Conservation (phyloP, 1,139 yeast species). For the Suhomyces terraborum region DNA sequence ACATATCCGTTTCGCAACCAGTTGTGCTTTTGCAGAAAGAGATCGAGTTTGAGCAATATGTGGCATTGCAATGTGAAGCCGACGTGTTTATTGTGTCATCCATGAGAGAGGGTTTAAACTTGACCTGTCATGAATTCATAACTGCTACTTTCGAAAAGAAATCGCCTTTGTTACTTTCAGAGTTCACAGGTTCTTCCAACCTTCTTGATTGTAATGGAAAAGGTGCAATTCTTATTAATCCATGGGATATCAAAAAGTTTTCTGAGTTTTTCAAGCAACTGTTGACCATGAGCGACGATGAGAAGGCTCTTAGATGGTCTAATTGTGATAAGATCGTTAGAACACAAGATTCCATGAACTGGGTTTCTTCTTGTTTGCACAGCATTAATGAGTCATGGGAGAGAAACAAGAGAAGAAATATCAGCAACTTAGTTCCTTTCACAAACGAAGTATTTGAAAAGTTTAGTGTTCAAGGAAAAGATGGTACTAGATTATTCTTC, state of each 20-base stretch:
- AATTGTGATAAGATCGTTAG: conserved; percentile 58
- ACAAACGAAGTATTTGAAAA: conserved; percentile 36
- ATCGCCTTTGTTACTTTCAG: conserved; percentile 85
- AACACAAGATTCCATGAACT: conserved; percentile 68
- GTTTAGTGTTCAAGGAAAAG: conserved; percentile 31
- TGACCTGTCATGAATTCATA: conserved; percentile 93
- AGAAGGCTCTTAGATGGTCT: conserved; percentile 64
- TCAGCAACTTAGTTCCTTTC: conserved; percentile 30
- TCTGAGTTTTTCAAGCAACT: conserved; percentile 63
- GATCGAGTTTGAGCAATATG: conserved; percentile 82
- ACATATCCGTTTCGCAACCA: conserved; percentile 79
- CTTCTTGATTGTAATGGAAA: conserved; percentile 53
- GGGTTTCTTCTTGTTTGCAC: conserved; percentile 66
- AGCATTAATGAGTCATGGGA: conserved; percentile 66
- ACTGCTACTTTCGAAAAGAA: conserved; percentile 71
- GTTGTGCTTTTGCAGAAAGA: conserved; percentile 88
- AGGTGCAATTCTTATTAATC: conserved; percentile 82
- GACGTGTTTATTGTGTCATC: conserved; percentile 86
- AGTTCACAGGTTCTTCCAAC: conserved; percentile 92
- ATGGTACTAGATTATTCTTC: conserved; percentile 52
- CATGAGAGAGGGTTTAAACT: conserved; percentile 93
- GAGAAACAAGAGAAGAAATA: conserved; percentile 43
- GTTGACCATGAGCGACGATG: conserved; percentile 61
- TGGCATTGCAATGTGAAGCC: conserved; percentile 85
- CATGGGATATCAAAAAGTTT: conserved; percentile 80